Evolutionary conservation across 352 stramenopile genomes (phyloP).

Genomic region (Pythium dissimile): DNA sequence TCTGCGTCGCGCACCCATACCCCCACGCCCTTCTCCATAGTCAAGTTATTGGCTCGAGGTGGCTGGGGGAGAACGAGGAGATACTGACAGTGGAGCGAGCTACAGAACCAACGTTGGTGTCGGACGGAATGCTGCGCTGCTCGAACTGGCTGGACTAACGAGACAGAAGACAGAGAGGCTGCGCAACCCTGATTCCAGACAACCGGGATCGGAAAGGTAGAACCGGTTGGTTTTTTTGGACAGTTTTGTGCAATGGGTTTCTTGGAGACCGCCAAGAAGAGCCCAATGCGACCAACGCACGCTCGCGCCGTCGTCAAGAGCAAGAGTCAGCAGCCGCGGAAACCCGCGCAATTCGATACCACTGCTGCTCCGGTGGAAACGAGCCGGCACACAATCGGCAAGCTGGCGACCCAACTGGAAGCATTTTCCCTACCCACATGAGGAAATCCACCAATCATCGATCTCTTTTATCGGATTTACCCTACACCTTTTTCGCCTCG

Average conservation of each 20-base stretch:
- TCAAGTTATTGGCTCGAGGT: slow-evolving; percentile 3
- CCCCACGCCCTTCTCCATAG: slow-evolving; percentile 79
- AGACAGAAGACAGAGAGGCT: no score
- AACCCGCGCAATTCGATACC: background rate
- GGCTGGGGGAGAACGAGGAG: no score
- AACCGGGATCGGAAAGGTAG: no score
- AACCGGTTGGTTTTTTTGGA: no score
- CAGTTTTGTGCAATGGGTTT: no score
- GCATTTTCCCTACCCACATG: background rate
- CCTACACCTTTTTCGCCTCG: background rate
- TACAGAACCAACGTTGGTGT: slow-evolving; percentile 22
- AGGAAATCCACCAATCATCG: background rate
- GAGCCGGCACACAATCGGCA: background rate
- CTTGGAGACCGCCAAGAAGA: no score
- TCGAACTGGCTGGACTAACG: no score
- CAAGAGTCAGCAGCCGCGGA: background rate
- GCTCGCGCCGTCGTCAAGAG: background rate
- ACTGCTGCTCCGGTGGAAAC: background rate
- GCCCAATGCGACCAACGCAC: no score
- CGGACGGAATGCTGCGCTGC: no score
- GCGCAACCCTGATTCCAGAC: no score
- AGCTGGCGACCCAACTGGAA: background rate
- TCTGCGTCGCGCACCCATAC: slow-evolving; percentile 71
- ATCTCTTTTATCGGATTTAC: background rate
- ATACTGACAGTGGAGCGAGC: no score